These are phyloP conservation scores for Dalbergia cochinchinensis DNA, from an alignment of 306 rosid genomes.

Conservation along the genomic window DNA sequence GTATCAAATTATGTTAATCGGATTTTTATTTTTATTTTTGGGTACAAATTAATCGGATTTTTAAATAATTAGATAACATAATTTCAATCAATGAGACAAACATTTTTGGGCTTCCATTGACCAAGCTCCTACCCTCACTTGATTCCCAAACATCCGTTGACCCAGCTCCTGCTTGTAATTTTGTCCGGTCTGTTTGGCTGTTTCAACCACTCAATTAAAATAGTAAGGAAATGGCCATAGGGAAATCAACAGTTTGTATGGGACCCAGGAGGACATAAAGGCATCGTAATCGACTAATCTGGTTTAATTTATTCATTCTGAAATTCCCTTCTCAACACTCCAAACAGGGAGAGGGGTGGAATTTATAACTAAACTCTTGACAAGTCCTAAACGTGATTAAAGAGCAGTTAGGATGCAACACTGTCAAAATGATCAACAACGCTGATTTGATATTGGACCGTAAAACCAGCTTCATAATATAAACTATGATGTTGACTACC, in stretches of 20 bases:
- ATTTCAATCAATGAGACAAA: background rate
- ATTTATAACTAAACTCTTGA: background rate
- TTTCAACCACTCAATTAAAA: constrained; percentile 29
- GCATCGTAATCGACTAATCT: background rate
- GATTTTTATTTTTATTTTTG: too few species aligned
- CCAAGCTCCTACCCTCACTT: constrained; percentile 11
- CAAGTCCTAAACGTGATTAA: constrained; percentile 39
- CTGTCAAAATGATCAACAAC: background rate
- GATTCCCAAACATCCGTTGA: background rate
- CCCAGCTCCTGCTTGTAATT: background rate
- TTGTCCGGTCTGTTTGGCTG: constrained; percentile 17
- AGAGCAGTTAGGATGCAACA: background rate
- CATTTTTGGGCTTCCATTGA: constrained; percentile 16
- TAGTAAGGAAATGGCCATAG: background rate
- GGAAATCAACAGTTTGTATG: background rate
- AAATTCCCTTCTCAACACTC: background rate
- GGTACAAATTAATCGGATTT: too few species aligned
- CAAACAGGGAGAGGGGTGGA: background rate
- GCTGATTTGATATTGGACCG: background rate
- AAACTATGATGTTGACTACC: background rate
- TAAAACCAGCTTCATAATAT: background rate
- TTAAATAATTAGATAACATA: background rate
- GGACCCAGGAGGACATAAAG: background rate
- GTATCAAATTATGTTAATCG: background rate
- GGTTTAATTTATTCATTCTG: background rate